phyloP scores from a whole-genome alignment of 148 eudicot species.

The Vaccinium macrocarpon region DNA sequence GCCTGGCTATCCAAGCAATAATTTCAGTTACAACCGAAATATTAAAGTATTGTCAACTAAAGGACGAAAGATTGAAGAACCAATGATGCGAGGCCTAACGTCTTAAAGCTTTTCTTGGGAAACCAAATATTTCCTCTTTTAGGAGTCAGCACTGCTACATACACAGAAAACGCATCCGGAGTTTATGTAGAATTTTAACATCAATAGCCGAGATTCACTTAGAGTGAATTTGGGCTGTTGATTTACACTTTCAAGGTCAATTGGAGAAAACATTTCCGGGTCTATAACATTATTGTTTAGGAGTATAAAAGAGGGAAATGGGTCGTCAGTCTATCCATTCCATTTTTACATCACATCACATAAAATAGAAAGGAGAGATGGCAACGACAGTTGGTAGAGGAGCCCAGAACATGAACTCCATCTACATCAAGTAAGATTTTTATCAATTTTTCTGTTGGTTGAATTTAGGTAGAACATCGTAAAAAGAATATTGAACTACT shows the following conservation, averaged over 20 bases:
- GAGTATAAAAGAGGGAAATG: not conserved
- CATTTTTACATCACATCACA: too few relatives aligned
- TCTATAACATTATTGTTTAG: too few relatives aligned
- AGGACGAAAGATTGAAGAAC: not conserved
- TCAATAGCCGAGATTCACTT: too few relatives aligned
- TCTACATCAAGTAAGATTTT: constrained; percentile 40
- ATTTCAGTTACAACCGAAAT: not conserved
- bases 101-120: not conserved
- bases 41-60: not conserved
- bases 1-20: not conserved
- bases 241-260: too few relatives aligned
- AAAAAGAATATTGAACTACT: too few relatives aligned
- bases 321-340: too few relatives aligned
- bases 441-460: not conserved
- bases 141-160: too few relatives aligned
- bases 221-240: too few relatives aligned
- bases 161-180: too few relatives aligned
- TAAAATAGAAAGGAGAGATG: constrained; percentile 26
- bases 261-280: too few relatives aligned
- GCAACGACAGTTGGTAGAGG: constrained; percentile 47
- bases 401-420: constrained; percentile 39
- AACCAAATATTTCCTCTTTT: not conserved
- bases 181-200: too few relatives aligned
- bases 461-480: not conserved
- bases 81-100: not conserved